A percentile compares a stretch with the other conserved stretches of the same genome.
phyloP scores from a whole-genome alignment of 768 basidiomycete genomes.

The Hemileccinum rubropunctum region DNA sequence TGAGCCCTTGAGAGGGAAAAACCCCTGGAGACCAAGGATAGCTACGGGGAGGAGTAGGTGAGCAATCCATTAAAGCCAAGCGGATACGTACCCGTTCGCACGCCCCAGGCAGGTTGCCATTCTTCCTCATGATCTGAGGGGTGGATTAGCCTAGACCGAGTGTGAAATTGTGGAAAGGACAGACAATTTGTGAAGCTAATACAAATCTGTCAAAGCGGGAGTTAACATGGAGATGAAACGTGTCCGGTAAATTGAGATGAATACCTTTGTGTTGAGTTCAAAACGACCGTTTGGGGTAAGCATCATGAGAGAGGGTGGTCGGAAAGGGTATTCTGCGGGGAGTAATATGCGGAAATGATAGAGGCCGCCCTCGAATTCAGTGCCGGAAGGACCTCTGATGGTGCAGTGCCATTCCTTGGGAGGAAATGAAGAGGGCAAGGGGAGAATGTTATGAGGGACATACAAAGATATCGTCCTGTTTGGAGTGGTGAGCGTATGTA shows the following conservation, averaged over 20 bases:
- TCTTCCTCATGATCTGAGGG: constrained; percentile 84
- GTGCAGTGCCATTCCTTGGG: constrained; percentile 92
- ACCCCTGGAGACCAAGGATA: constrained; percentile 84
- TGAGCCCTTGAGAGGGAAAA: constrained; percentile 87
- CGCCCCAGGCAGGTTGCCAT: constrained; percentile 99
- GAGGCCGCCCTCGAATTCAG: constrained; percentile 92
- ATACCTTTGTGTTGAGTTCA: constrained; percentile 91
- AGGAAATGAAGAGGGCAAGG: constrained; percentile 20
- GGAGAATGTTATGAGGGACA: constrained; percentile 24
- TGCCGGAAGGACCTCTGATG: constrained; percentile 82
- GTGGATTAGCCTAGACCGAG: constrained; percentile 29
- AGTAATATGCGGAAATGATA: constrained; percentile 92
- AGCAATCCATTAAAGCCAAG: constrained; percentile 10
- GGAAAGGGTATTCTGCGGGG: constrained; percentile 94
- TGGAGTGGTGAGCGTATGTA: constrained; percentile 10
- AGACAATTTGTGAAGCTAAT: constrained; percentile 90
- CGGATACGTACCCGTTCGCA: constrained; percentile 72
- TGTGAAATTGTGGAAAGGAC: constrained; percentile 31
- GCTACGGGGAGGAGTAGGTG: constrained; percentile 42
- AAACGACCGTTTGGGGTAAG: constrained; percentile 97
- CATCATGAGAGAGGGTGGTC: constrained; percentile 93
- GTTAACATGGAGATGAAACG: constrained; percentile 9
- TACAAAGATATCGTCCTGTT: constrained; percentile 86
- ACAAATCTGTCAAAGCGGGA: constrained; percentile 59
- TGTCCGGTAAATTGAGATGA: constrained; percentile 21